Percentiles rank a stretch among this genome's conserved stretches.
These are phyloP conservation scores for Rhodofomes roseus DNA, from an alignment of 1,284 basidiomycete genomes.

Conservation along the genomic window DNA sequence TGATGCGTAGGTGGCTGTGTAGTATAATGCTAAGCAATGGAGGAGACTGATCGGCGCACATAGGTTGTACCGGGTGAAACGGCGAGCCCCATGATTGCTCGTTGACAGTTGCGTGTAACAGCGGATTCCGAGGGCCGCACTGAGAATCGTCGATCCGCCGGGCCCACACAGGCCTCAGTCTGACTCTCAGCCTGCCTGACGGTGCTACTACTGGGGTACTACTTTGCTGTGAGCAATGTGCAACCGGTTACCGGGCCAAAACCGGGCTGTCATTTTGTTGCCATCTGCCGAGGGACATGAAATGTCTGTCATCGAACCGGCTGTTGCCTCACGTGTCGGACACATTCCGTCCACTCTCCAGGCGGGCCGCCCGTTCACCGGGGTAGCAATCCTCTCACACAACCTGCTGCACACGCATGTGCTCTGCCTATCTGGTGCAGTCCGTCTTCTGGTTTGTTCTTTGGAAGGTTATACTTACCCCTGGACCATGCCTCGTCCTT, in stretches of 20 bases:
- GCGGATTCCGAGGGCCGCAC: too few species aligned
- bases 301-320: neutral
- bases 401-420: neutral
- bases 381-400: neutral
- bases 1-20: neutral
- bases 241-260: too few species aligned
- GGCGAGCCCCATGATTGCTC: too few species aligned
- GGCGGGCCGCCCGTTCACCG: neutral
- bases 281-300: slow-evolving; percentile 2
- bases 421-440: neutral
- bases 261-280: neutral
- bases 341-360: neutral
- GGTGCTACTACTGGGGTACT: too few species aligned
- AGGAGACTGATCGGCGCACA: neutral
- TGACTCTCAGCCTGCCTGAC: too few species aligned
- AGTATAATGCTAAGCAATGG: neutral
- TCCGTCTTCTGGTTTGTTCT: neutral
- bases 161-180: too few species aligned
- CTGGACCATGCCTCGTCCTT: neutral
- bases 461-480: neutral
- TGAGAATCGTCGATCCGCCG: too few species aligned
- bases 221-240: neutral
- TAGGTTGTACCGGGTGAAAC: neutral
- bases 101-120: too few species aligned
- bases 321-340: neutral